Conservation (phyloP, 2,329 filamentous ascomycete genomes). For the Chrysoporthe austroafricana region DNA sequence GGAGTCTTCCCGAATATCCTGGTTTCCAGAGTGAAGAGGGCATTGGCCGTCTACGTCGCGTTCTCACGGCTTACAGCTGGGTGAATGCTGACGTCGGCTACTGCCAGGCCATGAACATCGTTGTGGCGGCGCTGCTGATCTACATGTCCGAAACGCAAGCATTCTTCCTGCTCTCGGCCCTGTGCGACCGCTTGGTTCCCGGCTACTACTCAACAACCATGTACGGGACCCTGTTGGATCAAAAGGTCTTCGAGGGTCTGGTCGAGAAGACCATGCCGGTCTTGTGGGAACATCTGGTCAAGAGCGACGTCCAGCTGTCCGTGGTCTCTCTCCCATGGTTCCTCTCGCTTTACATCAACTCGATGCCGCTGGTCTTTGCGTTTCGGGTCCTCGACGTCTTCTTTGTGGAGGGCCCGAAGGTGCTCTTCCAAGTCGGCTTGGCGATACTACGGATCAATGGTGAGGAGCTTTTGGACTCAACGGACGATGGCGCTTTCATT, state of each 20-base stretch:
- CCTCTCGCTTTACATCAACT: conserved; percentile 97
- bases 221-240: conserved; percentile 96
- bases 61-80: conserved; percentile 98
- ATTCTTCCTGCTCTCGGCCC: conserved; percentile 87
- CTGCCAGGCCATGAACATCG: conserved; percentile 99
- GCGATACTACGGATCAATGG: conserved; percentile 98
- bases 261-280: conserved; percentile 99
- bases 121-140: conserved; percentile 95
- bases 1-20: conserved; percentile 94
- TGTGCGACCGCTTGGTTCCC: conserved; percentile 91
- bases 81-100: conserved; percentile 94
- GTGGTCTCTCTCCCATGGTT: conserved; percentile 99
- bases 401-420: conserved; percentile 96
- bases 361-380: conserved; percentile 97
- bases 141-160: conserved; percentile 97
- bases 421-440: conserved; percentile 93
- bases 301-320: conserved; percentile 94
- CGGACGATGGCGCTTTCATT: conserved; percentile 95
- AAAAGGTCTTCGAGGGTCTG: conserved; percentile 94
- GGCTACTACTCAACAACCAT: conserved; percentile 99
- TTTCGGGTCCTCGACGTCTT: conserved; percentile 97
- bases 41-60: conserved; percentile 84
- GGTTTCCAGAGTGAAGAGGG: conserved; percentile 97
- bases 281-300: conserved; percentile 96
- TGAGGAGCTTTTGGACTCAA: conserved; percentile 89